A percentile compares a stretch with the other conserved stretches of the same genome.
These are phyloP conservation scores for Cinchona pubescens DNA, from an alignment of 257 asterid species.

Conservation along the genomic window DNA sequence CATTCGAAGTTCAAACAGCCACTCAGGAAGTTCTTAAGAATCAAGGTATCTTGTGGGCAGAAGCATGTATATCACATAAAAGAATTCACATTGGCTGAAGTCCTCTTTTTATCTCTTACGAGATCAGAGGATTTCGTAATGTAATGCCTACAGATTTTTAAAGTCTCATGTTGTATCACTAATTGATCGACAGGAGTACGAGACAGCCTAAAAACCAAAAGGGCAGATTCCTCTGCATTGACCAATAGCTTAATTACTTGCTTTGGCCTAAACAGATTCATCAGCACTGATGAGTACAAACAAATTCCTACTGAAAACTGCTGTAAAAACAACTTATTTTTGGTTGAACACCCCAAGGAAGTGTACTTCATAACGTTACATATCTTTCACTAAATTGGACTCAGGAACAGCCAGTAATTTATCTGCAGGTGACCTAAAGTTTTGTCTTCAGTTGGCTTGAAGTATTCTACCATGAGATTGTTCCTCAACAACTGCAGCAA, in stretches of 20 bases:
- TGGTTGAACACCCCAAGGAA: not conserved
- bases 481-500: constrained; percentile 58
- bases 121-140: not conserved
- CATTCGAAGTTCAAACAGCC: not conserved
- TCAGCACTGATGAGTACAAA: not conserved
- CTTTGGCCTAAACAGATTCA: constrained; percentile 4
- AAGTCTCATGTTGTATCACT: not conserved
- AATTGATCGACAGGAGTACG: constrained; percentile 2
- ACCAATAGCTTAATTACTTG: not conserved
- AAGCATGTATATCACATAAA: not conserved
- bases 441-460: constrained; percentile 67
- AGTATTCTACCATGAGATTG: constrained; percentile 71
- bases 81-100: not conserved
- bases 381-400: not conserved
- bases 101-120: not conserved
- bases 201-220: not conserved
- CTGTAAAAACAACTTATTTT: constrained; percentile 14
- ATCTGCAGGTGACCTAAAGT: constrained; percentile 5
- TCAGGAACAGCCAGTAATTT: not conserved
- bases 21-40: not conserved
- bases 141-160: not conserved
- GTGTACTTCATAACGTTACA: not conserved
- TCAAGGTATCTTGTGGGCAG: not conserved
- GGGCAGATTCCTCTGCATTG: not conserved
- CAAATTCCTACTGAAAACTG: not conserved